Base-by-base conservation (phyloP, 2,329 filamentous ascomycete species). In the Didymella glomerata region DNA sequence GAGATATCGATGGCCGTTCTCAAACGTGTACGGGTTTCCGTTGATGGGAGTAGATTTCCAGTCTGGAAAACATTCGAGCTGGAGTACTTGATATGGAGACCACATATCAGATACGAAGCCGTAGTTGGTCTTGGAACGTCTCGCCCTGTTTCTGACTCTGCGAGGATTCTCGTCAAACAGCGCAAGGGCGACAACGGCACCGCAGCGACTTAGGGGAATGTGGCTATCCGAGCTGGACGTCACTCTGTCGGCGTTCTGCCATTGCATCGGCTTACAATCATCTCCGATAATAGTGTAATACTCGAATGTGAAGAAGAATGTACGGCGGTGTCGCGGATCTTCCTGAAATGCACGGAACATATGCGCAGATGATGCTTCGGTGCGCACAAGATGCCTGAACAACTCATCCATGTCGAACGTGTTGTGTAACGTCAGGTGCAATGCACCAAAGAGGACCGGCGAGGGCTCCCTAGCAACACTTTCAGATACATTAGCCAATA, bases 371-470 rank as follows among this genome's bases (percentile, higher is more conserved):
- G 76, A 76, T 10, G 71, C 67, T 24, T 76, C 75, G 1, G 83
- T 81, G 13, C 82, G 79, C 5, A 87, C 80, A 16, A 89, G 77
- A 61, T 86, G 80, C 16, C 76, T 72, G 57, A 85, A 84, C 1
- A 89, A 76, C 61, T 88, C 86, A 47, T 87, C 82, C 83, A 88
- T 86, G 67, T 89, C 86, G 63, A 88, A 88, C 57, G 84, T 77
- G 13, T 81, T 69, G 27, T 81, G 78, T 78, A 88, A 82, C 2
- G 85, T 85, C 54, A 86, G 75, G 67, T 88, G 86, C 2, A 87
- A 76, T 0, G 85, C 84, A 2, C 83, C 86, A 50, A 88, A 85
- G 34, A 86, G 80, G 7, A 88, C 80, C 0, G 86, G 84, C 2
- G 85, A 84, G 1, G 86, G 86, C 63, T 89, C 86, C 62, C 86